phyloP scores from a whole-genome alignment of 768 basidiomycete genomes.

The Boletus eberwhitei region DNA sequence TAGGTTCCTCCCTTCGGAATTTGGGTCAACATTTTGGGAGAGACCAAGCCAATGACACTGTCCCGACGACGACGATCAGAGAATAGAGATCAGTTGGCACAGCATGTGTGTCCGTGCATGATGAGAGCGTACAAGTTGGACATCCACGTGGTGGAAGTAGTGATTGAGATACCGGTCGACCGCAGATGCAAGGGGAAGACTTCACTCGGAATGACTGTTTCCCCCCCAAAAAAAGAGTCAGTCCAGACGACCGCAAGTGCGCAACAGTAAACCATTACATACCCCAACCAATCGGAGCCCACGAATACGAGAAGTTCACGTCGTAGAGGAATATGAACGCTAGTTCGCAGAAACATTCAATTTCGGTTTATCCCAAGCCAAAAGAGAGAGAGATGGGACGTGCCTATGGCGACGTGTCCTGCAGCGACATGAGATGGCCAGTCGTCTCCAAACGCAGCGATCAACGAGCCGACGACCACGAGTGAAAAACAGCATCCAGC shows the following conservation, averaged over 20 bases:
- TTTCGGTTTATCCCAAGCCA: conserved; percentile 6
- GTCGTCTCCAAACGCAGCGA: conserved; percentile 28
- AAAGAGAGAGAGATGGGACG: conserved; percentile 15
- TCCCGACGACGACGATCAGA: background rate
- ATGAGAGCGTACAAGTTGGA: conserved; percentile 32
- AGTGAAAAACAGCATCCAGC: conserved; percentile 31
- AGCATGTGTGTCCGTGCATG: background rate
- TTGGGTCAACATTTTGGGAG: conserved; percentile 25
- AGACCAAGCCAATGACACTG: conserved; percentile 28
- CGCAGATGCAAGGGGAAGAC: conserved; percentile 41
- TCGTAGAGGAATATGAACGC: conserved; percentile 41
- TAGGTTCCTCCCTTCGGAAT: conserved; percentile 25
- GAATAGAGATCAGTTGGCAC: background rate
- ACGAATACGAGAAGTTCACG: conserved; percentile 35
- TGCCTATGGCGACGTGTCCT: conserved; percentile 28
- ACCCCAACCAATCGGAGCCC: conserved; percentile 32
- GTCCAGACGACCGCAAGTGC: background rate
- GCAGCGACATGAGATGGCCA: conserved; percentile 29
- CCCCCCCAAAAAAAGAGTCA: conserved; percentile 2
- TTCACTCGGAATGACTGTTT: conserved; percentile 39
- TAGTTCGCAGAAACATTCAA: conserved; percentile 16
- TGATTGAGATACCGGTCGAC: conserved; percentile 41
- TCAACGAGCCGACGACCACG: conserved; percentile 26
- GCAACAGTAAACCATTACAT: background rate
- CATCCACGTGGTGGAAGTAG: conserved; percentile 41